Conservation (phyloP, 2,329 filamentous ascomycete species). For the Monosporascus sp. region DNA sequence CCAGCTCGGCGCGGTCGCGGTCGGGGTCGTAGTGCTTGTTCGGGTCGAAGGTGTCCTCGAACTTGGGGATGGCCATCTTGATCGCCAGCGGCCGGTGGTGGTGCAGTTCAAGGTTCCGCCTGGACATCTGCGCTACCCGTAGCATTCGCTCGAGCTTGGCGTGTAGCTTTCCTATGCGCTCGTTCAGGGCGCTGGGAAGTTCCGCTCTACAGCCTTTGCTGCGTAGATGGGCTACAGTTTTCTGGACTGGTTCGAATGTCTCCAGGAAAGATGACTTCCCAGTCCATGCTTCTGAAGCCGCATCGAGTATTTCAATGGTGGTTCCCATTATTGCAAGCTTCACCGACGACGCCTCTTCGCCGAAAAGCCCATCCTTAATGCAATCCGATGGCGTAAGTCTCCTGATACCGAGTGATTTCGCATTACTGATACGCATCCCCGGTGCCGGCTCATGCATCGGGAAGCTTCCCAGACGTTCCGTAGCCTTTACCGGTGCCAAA, state of each 20-base stretch:
- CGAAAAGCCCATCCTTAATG: slow-evolving; percentile 24
- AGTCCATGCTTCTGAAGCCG: slow-evolving; percentile 68
- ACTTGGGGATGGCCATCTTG: slow-evolving; percentile 84
- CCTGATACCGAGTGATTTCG: slow-evolving; percentile 36
- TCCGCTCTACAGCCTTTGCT: slow-evolving; percentile 46
- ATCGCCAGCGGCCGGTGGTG: slow-evolving; percentile 85
- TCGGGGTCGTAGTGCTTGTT: slow-evolving; percentile 97
- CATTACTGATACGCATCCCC: slow-evolving; percentile 44
- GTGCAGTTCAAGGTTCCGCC: slow-evolving; percentile 80
- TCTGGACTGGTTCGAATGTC: slow-evolving; percentile 63
- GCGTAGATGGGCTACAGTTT: slow-evolving; percentile 56
- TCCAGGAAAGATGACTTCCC: slow-evolving; percentile 71
- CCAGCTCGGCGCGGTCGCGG: slow-evolving; percentile 77
- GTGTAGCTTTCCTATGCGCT: slow-evolving; percentile 36
- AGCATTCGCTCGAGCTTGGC: slow-evolving; percentile 50
- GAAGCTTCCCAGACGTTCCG: slow-evolving; percentile 48
- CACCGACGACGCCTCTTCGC: slow-evolving; percentile 25
- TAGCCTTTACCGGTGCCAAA: slow-evolving; percentile 52
- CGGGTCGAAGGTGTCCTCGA: slow-evolving; percentile 92
- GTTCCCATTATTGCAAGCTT: slow-evolving; percentile 57
- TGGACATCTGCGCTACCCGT: slow-evolving; percentile 56
- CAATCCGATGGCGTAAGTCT: slow-evolving; percentile 59
- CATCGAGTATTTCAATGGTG: slow-evolving; percentile 59
- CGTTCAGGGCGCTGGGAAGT: slow-evolving; percentile 39
- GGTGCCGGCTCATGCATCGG: slow-evolving; percentile 53